These are phyloP conservation scores for Cyclotella cryptica DNA, from an alignment of 108 stramenopile genomes.

Conservation along the genomic window DNA sequence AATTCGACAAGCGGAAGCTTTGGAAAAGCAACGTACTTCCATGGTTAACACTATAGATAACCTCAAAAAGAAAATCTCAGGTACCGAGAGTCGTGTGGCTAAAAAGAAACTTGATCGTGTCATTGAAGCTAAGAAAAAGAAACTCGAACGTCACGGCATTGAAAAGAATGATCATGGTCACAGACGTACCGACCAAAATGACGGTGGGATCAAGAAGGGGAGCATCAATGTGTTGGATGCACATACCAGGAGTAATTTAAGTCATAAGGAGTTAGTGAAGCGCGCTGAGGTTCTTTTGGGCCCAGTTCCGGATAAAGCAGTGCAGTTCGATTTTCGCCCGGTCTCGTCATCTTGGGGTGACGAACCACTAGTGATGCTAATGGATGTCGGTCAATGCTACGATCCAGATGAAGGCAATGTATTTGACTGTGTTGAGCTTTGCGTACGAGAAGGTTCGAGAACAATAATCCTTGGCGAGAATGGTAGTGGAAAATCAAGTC, in stretches of 20 bases:
- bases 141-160: constrained; percentile 76
- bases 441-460: constrained; percentile 68
- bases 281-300: constrained; percentile 40
- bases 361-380: constrained; percentile 70
- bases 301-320: constrained; percentile 78
- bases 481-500: constrained; percentile 88
- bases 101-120: constrained; percentile 61
- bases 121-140: constrained; percentile 65
- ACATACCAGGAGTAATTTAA: constrained; percentile 48
- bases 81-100: constrained; percentile 46
- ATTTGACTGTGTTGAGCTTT: constrained; percentile 82
- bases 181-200: constrained; percentile 62
- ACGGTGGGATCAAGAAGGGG: constrained; percentile 60
- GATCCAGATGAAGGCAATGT: constrained; percentile 35
- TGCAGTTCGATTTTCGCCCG: constrained; percentile 75
- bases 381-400: constrained; percentile 70
- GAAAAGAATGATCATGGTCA: constrained; percentile 70
- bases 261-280: constrained; percentile 62
- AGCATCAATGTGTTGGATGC: constrained; percentile 67
- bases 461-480: constrained; percentile 86
- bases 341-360: constrained; percentile 63
- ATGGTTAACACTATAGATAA: constrained; percentile 71
- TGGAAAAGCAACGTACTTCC: constrained; percentile 71
- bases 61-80: constrained; percentile 65
- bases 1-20: constrained; percentile 52